Evolutionary conservation across 2,329 filamentous ascomycete genomes (phyloP).

Genomic region (Samsoniella hepiali): DNA sequence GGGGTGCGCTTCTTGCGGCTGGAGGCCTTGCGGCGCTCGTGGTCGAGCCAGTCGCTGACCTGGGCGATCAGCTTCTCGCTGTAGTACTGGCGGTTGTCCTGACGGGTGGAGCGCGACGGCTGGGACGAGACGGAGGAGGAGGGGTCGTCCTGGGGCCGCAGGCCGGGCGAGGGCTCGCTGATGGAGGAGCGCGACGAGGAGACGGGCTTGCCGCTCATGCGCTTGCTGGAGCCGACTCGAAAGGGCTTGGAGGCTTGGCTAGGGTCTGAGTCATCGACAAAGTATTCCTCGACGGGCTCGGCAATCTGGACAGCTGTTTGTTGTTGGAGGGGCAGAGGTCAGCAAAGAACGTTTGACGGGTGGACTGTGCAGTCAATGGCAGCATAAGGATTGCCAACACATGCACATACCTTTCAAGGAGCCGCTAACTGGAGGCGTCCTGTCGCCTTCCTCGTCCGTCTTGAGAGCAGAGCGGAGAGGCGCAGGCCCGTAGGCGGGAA

Average conservation of each 20-base stretch:
- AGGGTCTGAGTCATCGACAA: constrained; percentile 32
- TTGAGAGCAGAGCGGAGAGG: constrained; percentile 45
- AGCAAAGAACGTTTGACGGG: background rate
- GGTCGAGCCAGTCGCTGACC: constrained; percentile 78
- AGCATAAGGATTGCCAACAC: background rate
- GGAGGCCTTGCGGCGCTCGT: constrained; percentile 64
- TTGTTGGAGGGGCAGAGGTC: background rate
- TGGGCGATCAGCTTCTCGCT: constrained; percentile 65
- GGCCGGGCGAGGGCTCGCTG: constrained; percentile 30
- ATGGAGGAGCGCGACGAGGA: constrained; percentile 46
- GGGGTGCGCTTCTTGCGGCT: constrained; percentile 43
- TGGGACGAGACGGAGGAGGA: constrained; percentile 15
- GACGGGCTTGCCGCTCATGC: constrained; percentile 34
- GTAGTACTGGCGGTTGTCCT: constrained; percentile 37
- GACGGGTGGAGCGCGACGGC: constrained; percentile 25
- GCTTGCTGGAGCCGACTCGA: constrained; percentile 32
- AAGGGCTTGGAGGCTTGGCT: constrained; percentile 30
- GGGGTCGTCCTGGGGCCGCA: constrained; percentile 30
- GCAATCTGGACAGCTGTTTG: constrained; percentile 55
- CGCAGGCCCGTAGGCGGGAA: constrained; percentile 18
- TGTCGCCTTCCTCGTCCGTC: constrained; percentile 40
- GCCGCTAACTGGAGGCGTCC: constrained; percentile 35
- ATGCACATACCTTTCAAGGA: constrained; percentile 43
- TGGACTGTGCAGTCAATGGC: background rate
- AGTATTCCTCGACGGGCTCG: constrained; percentile 42